phyloP scores from a whole-genome alignment of 2,329 filamentous ascomycete species.

The Plectosphaerella plurivora region DNA sequence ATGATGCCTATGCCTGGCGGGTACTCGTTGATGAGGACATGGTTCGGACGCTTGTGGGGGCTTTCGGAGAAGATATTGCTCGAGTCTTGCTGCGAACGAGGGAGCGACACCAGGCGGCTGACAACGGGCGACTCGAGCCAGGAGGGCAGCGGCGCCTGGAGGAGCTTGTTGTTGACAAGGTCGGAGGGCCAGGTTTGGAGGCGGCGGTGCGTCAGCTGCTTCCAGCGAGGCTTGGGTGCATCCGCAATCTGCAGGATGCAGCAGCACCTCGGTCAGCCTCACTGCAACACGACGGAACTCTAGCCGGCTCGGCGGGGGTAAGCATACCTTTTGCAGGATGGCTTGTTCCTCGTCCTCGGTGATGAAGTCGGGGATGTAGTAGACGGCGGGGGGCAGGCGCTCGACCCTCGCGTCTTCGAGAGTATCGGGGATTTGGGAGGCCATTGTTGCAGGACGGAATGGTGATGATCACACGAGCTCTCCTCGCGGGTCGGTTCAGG shows the following conservation, averaged over 20 bases:
- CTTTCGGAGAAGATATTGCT: constrained; percentile 51
- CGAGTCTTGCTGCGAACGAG: constrained; percentile 22
- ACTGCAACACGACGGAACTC: not conserved
- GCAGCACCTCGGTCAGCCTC: constrained; percentile 28
- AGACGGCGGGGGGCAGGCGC: constrained; percentile 60
- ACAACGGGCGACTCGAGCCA: constrained; percentile 74
- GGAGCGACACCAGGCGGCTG: constrained; percentile 50
- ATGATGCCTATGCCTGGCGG: constrained; percentile 87
- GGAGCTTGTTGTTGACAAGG: constrained; percentile 71
- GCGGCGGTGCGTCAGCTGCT: constrained; percentile 78
- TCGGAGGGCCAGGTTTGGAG: constrained; percentile 88
- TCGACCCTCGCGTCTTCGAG: constrained; percentile 49
- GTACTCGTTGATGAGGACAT: constrained; percentile 94
- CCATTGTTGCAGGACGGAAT: not conserved
- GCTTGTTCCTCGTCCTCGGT: constrained; percentile 65
- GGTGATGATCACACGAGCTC: not conserved
- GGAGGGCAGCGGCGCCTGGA: constrained; percentile 66
- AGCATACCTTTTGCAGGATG: constrained; percentile 64
- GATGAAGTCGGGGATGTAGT: constrained; percentile 86
- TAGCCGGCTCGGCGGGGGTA: not conserved
- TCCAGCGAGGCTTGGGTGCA: constrained; percentile 76
- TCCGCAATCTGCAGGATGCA: constrained; percentile 43
- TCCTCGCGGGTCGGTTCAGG: no score
- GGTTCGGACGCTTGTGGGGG: constrained; percentile 76
- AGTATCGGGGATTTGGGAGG: constrained; percentile 32